Conservation (phyloP, 148 eudicot genomes). For the Arbutus unedo region DNA sequence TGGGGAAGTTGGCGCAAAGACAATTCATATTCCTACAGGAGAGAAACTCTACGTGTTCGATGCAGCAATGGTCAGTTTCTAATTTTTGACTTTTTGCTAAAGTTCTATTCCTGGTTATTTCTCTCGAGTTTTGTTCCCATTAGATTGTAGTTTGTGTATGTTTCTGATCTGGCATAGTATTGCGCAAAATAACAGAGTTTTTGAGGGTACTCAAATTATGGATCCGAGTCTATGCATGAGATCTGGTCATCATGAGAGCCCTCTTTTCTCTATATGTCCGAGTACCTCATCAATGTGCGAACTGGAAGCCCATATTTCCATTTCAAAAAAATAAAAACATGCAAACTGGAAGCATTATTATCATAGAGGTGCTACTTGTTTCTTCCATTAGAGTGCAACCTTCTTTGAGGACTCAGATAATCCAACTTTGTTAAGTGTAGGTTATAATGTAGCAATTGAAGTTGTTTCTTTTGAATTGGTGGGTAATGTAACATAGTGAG, state of each 20-base stretch:
- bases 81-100: neutral
- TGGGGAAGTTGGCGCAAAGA: conserved; percentile 26
- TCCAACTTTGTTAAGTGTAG: too few relatives aligned
- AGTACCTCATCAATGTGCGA: neutral
- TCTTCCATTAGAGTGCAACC: neutral
- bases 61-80: conserved; percentile 19
- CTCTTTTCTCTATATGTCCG: neutral
- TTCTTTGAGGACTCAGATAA: neutral
- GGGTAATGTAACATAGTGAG: neutral
- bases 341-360: neutral
- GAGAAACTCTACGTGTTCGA: conserved; percentile 25
- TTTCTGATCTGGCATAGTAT: neutral
- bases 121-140: neutral
- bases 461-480: neutral
- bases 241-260: neutral
- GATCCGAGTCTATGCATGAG: neutral
- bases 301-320: neutral
- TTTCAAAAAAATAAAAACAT: too few relatives aligned
- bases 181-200: neutral
- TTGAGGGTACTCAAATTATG: neutral
- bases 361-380: neutral
- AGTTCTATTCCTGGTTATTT: neutral
- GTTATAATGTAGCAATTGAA: neutral
- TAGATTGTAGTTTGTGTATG: neutral
- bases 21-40: conserved; percentile 24